These are phyloP conservation scores for Sungouiozyma ichnusensis DNA, from an alignment of 805 yeast genomes.

Conservation along the genomic window DNA sequence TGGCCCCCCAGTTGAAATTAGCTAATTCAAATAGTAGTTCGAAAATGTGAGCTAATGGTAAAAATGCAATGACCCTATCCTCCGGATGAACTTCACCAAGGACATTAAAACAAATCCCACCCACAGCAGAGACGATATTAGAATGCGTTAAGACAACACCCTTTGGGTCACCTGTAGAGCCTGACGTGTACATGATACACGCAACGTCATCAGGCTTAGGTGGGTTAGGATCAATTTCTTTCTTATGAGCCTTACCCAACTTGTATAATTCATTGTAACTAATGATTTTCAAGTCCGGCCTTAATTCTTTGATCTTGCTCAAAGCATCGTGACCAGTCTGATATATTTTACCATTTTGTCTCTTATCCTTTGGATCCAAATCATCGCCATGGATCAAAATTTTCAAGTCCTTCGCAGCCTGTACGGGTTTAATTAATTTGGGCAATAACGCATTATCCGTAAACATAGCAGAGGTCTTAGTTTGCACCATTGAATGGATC, in stretches of 20 bases:
- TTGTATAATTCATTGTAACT: conserved; percentile 55
- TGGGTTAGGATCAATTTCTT: conserved; percentile 30
- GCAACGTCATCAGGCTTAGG: conserved; percentile 43
- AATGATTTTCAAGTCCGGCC: conserved; percentile 66
- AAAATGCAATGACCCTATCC: conserved; percentile 76
- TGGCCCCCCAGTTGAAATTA: conserved; percentile 79
- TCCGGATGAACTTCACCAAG: conserved; percentile 38
- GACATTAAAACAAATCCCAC: conserved; percentile 65
- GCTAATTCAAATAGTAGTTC: conserved; percentile 82
- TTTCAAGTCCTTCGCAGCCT: conserved; percentile 50
- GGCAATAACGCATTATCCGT: conserved; percentile 70
- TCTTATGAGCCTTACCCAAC: conserved; percentile 46
- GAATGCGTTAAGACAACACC: conserved; percentile 59
- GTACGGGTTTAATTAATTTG: conserved; percentile 62
- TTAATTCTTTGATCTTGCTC: conserved; percentile 46
- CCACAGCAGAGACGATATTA: conserved; percentile 71
- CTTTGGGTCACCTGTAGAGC: conserved; percentile 71
- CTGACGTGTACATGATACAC: conserved; percentile 64
- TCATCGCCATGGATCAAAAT: conserved; percentile 61
- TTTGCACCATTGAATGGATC: conserved; percentile 74
- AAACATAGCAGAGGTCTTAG: conserved; percentile 67
- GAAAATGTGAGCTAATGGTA: conserved; percentile 94
- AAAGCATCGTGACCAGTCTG: conserved; percentile 44
- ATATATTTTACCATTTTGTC: conserved; percentile 53
- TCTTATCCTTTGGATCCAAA: conserved; percentile 48